Evolutionary conservation across 345 rosid genomes (phyloP).

Genomic region (Psidium friedrichsthalianum): DNA sequence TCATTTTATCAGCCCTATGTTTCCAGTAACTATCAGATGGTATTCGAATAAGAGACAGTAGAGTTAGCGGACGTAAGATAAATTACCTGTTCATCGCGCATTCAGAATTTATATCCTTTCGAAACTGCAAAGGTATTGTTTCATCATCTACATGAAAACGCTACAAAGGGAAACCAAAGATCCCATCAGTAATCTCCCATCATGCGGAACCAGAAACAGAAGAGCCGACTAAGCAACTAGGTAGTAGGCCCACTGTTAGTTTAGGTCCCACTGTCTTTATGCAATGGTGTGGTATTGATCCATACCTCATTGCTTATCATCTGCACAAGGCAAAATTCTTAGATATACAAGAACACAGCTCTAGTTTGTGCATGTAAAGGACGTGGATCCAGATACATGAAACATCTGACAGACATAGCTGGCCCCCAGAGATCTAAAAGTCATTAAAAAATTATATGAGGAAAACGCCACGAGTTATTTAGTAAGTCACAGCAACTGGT

Average conservation of each 20-base stretch:
- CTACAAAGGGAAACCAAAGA: slow-evolving; percentile 18
- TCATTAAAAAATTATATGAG: background rate
- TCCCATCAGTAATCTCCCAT: background rate
- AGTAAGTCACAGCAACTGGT: background rate
- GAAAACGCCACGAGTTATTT: background rate
- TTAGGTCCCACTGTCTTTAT: slow-evolving; percentile 87
- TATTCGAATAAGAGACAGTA: background rate
- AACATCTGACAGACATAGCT: background rate
- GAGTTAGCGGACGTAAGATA: background rate
- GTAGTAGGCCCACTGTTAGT: slow-evolving; percentile 50
- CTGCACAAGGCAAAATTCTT: slow-evolving; percentile 17
- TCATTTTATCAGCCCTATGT: background rate
- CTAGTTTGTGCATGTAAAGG: background rate
- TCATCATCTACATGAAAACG: slow-evolving; percentile 85
- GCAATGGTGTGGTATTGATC: slow-evolving; percentile 78
- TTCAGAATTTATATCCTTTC: slow-evolving; percentile 65
- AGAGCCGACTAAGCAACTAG: background rate
- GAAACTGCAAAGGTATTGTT: slow-evolving; percentile 53
- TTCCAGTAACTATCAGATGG: background rate
- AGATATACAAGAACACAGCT: background rate
- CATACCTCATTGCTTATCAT: slow-evolving; percentile 94
- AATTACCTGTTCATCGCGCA: slow-evolving; percentile 78
- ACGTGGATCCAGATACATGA: background rate
- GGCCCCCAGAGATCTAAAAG: background rate
- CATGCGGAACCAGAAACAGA: background rate